Conservation (phyloP, 306 rosid species). For the Benincasa hispida region DNA sequence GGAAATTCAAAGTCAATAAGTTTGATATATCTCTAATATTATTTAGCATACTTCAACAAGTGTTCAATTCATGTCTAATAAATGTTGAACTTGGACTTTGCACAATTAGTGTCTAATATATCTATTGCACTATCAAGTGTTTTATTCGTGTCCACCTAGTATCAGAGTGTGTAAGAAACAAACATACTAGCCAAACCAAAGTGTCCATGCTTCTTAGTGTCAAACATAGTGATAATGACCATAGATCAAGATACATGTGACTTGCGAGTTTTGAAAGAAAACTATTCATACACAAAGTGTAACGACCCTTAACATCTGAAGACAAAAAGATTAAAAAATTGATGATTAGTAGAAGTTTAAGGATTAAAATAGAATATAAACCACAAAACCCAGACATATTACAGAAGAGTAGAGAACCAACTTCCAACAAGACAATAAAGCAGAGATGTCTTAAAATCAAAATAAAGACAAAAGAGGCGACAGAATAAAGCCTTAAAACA, state of each 20-base stretch:
- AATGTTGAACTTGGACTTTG: background rate
- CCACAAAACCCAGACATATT: background rate
- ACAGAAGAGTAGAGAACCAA: background rate
- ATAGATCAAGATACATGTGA: background rate
- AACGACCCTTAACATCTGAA: background rate
- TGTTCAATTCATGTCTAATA: background rate
- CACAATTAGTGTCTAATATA: background rate
- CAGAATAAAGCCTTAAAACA: background rate
- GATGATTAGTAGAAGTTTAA: background rate
- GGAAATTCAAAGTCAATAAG: background rate
- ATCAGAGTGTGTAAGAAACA: background rate
- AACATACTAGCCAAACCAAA: background rate
- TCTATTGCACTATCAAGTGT: too few relatives aligned
- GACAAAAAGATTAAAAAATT: background rate
- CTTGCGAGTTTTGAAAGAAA: background rate
- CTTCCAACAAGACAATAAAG: background rate
- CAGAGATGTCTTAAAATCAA: background rate
- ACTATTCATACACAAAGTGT: background rate
- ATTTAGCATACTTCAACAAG: background rate
- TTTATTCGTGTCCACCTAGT: background rate
- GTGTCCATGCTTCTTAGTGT: too few relatives aligned
- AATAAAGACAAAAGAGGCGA: background rate
- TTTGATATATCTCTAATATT: too few relatives aligned
- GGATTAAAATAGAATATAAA: background rate
- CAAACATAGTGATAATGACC: too few relatives aligned